These are phyloP conservation scores for Gossypium sturtianum DNA, from an alignment of 345 rosid genomes.

Conservation along the genomic window DNA sequence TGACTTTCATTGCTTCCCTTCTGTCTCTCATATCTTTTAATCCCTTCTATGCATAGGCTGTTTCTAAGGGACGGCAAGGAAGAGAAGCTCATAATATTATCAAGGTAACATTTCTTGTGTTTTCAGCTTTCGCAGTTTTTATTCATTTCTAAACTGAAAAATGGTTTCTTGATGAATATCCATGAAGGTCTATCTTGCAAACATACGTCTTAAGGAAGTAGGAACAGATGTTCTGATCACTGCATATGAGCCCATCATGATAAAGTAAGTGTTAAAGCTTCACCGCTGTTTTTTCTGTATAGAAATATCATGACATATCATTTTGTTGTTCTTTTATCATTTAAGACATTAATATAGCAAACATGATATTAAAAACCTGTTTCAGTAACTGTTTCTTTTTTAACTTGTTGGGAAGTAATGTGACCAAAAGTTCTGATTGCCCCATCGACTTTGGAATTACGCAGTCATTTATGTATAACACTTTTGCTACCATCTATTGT, in stretches of 20 bases:
- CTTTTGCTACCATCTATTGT: slow-evolving; percentile 1
- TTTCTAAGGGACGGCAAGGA: slow-evolving; percentile 89
- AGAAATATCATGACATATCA: not conserved
- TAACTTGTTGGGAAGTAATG: not conserved
- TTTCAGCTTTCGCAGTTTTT: not conserved
- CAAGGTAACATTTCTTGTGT: slow-evolving; percentile 32
- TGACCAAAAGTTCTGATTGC: not conserved
- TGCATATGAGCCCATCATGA: slow-evolving; percentile 63
- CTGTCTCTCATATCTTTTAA: not conserved
- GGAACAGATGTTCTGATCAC: slow-evolving; percentile 67
- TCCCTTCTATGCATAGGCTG: slow-evolving; percentile 34
- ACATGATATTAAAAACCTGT: not conserved
- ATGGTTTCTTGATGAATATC: not conserved
- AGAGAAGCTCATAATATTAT: slow-evolving; percentile 82
- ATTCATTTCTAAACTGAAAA: slow-evolving; percentile 10
- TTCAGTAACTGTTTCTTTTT: not conserved
- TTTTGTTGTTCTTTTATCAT: not conserved
- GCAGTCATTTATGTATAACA: not conserved
- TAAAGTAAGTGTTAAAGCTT: slow-evolving; percentile 44
- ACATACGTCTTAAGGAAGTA: slow-evolving; percentile 68
- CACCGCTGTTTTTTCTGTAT: slow-evolving; percentile 14
- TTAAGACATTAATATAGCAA: not conserved
- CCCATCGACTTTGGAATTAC: not conserved
- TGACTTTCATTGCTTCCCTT: not conserved
- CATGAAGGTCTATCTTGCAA: slow-evolving; percentile 71